Conservation (phyloP, 2,329 filamentous ascomycete species). For the Penicillium sp. region DNA sequence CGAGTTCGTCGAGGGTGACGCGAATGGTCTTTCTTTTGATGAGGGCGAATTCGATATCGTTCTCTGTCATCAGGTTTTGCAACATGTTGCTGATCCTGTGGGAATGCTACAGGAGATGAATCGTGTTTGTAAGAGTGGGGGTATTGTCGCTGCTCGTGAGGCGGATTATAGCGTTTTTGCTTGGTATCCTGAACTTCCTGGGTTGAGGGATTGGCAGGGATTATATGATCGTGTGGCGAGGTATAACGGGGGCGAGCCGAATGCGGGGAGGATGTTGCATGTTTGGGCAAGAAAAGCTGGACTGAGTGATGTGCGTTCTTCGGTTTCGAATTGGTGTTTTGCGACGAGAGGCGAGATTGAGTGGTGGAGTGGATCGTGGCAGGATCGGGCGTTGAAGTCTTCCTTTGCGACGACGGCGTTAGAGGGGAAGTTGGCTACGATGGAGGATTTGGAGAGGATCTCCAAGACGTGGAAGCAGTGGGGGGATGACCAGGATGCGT, state of each 20-base stretch:
- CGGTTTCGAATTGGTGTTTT: constrained; percentile 35
- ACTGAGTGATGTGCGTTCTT: constrained; percentile 26
- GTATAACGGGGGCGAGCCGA: constrained; percentile 36
- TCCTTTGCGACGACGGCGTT: constrained; percentile 32
- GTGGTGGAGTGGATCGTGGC: constrained; percentile 35
- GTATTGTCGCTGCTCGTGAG: constrained; percentile 56
- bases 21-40: constrained; percentile 46
- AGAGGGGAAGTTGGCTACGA: constrained; percentile 30
- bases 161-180: constrained; percentile 33
- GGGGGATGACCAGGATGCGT: constrained; percentile 36
- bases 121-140: constrained; percentile 57
- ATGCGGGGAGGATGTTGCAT: constrained; percentile 30
- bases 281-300: constrained; percentile 36
- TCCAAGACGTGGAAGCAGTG: constrained; percentile 35
- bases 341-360: constrained; percentile 29
- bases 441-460: constrained; percentile 35
- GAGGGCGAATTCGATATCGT: constrained; percentile 64
- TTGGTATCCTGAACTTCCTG: constrained; percentile 34
- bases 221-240: constrained; percentile 33
- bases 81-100: constrained; percentile 59
- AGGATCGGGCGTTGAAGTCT: constrained; percentile 29
- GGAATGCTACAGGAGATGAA: constrained; percentile 58
- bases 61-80: constrained; percentile 62
- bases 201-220: constrained; percentile 29
- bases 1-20: constrained; percentile 43